phyloP scores from a whole-genome alignment of 176 grass and related monocot genomes.

The Saccharum officinarum region DNA sequence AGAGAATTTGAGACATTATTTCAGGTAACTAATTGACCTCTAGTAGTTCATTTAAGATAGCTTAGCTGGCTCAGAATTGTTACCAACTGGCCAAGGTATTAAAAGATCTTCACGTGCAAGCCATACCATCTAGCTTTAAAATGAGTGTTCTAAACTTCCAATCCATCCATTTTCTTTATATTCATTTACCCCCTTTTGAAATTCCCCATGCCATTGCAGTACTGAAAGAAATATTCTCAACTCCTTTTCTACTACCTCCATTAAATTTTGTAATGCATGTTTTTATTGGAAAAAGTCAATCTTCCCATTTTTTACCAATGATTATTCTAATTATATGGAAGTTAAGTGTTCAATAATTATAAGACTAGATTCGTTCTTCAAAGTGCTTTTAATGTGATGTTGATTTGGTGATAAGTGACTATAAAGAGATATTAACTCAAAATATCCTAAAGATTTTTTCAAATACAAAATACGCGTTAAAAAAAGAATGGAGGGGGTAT shows the following conservation, averaged over 20 bases:
- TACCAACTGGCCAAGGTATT: not conserved
- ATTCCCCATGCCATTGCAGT: not conserved
- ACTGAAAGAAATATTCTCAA: not conserved
- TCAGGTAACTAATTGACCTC: constrained; percentile 51
- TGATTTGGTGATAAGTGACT: not conserved
- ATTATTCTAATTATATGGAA: not conserved
- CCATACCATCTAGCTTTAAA: not conserved
- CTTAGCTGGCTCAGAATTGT: not conserved
- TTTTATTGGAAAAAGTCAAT: not conserved
- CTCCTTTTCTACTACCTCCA: not conserved
- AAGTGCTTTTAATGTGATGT: not conserved
- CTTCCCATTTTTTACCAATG: not conserved
- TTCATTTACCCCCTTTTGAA: not conserved
- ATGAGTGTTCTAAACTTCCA: not conserved
- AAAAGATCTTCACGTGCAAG: not conserved
- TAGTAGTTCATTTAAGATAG: not conserved
- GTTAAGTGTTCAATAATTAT: not conserved
- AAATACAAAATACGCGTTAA: not conserved
- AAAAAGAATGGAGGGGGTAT: not conserved
- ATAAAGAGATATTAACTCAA: not conserved
- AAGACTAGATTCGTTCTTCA: not conserved
- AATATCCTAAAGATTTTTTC: not conserved
- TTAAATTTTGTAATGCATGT: not conserved
- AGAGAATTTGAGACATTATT: constrained; percentile 91
- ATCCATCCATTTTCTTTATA: not conserved